Evolutionary conservation across 169 alveolate genomes (phyloP), one percentile per base, ranked within the genome.

Genomic region (Cryptosporidium canis): DNA sequence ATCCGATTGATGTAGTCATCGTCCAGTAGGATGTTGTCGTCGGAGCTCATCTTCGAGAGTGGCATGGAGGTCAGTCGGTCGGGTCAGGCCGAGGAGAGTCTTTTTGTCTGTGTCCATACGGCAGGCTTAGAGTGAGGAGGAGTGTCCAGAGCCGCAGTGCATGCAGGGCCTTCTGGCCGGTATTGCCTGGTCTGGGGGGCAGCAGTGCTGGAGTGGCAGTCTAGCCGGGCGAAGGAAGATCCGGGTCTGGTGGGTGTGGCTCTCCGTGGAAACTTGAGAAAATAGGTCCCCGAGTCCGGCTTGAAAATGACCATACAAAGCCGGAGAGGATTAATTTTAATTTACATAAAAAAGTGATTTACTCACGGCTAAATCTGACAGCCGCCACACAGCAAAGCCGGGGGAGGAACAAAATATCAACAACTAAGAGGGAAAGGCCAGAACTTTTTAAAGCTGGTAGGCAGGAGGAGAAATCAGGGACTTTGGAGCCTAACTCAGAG

Each of bases 1-100:
- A 71, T 71, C 14, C 64, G 31, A 53, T 71, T 58, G 0, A 71
- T 31, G 24, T 71, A 71, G 12, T 71, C 85, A 71, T 71, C 37
- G 53, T 71, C 85, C 18, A 66, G 83, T 21, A 43, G 27, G 11
- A 66, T 43, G n/a, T 44, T 66, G 43, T 43, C 61, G 37, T 31
- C 18, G 11, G 24, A n/a, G 5, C 21, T 63, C 43, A 63, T 63
- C 8, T 63, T 63, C 47, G 9, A 9, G 0, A 0, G 1, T 7
- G 24, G 7, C 6, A 51, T 3, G 24, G 8, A 51, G 24, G 12
- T 51, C n/a, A 51, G 24, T 51, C 24, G 0, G 35, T 7, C 6
- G 24, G 7, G 1, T 51, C 33, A 51, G 24, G 9, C 11, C 35
- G 35, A n/a, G 24, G 9, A 2, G 24, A 51, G 24, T 18, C 24